phyloP scores from a whole-genome alignment of 257 asterid species.

The Solanum pimpinellifolium region DNA sequence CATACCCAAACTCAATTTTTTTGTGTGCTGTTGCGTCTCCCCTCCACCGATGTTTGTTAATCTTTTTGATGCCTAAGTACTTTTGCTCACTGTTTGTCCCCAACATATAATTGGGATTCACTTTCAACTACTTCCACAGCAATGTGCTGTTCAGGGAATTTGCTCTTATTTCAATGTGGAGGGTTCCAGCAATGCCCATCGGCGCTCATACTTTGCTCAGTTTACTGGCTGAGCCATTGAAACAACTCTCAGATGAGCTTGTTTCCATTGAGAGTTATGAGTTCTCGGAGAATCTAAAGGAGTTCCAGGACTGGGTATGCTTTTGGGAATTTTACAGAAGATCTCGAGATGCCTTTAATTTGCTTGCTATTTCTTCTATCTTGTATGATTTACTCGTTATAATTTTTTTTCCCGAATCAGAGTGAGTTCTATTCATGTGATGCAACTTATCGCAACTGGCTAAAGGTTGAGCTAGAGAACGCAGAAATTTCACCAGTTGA shows the following conservation, averaged over 20 bases:
- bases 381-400: conserved; percentile 3
- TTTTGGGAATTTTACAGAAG: conserved; percentile 2
- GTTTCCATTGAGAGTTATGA: conserved; percentile 44
- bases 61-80: neutral
- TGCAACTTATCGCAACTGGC: conserved; percentile 92
- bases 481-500: conserved; percentile 55
- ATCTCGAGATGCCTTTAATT: neutral
- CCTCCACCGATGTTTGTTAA: neutral
- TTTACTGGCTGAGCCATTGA: conserved; percentile 95
- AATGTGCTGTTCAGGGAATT: conserved; percentile 92
- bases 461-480: conserved; percentile 55
- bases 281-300: conserved; percentile 66
- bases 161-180: conserved; percentile 96
- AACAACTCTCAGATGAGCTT: conserved; percentile 54
- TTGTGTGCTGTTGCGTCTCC: neutral
- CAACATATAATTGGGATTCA: conserved; percentile 8
- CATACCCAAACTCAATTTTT: neutral
- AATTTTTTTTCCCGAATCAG: conserved; percentile 25
- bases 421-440: conserved; percentile 94
- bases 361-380: neutral
- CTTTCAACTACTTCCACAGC: conserved; percentile 35
- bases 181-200: conserved; percentile 84
- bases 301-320: conserved; percentile 94
- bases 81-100: neutral
- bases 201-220: conserved; percentile 94